A percentile compares a stretch with the other conserved stretches of the same genome.
These are phyloP conservation scores for Amorphotheca resinae DNA, from an alignment of 495 filamentous ascomycete genomes.

Conservation along the genomic window DNA sequence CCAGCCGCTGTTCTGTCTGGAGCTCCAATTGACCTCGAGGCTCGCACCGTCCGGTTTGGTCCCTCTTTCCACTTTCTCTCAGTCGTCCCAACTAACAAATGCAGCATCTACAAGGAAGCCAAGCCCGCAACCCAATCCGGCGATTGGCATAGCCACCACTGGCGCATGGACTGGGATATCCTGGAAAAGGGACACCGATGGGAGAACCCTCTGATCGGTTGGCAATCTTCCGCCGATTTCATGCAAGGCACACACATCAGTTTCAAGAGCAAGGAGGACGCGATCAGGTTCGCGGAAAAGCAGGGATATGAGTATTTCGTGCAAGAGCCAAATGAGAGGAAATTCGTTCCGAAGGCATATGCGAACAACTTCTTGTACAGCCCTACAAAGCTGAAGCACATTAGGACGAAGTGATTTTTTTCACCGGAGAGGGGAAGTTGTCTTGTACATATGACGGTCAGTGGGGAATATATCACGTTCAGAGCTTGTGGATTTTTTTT, in stretches of 20 bases:
- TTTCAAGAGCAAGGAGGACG: constrained; percentile 92
- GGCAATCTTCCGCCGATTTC: constrained; percentile 87
- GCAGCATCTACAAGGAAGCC: constrained; percentile 74
- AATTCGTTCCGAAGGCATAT: constrained; percentile 82
- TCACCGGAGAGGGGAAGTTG: neutral
- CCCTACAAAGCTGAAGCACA: constrained; percentile 75
- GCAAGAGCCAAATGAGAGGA: constrained; percentile 85
- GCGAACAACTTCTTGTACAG: constrained; percentile 89
- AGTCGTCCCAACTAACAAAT: constrained; percentile 8
- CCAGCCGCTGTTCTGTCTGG: constrained; percentile 82
- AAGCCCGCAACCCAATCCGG: constrained; percentile 95
- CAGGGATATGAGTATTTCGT: constrained; percentile 99
- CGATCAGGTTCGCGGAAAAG: constrained; percentile 90
- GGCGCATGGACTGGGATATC: constrained; percentile 99
- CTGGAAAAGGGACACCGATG: constrained; percentile 76
- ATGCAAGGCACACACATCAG: constrained; percentile 85
- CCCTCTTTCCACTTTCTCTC: neutral
- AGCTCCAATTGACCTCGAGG: constrained; percentile 85
- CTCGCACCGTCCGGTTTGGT: constrained; percentile 76
- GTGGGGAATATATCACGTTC: neutral
- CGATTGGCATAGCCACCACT: constrained; percentile 65
- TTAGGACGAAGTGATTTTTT: constrained; percentile 66
- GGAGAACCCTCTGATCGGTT: constrained; percentile 98
- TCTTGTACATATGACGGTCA: constrained; percentile 18
- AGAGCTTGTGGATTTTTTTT: too few relatives aligned